phyloP scores from a whole-genome alignment of 108 stramenopile species.

The Fragilaria radians region DNA sequence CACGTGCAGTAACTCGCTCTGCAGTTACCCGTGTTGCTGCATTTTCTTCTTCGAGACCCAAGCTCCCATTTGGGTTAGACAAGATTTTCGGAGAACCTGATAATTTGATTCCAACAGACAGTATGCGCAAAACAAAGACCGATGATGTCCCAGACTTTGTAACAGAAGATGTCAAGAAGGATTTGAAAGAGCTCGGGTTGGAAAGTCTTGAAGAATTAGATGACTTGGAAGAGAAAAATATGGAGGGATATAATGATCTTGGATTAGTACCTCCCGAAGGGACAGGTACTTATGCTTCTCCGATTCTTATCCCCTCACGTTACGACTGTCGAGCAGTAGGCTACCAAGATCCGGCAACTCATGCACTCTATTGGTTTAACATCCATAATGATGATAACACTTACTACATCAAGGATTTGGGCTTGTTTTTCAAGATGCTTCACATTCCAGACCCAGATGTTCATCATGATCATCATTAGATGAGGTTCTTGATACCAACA shows the following conservation, averaged over 20 bases:
- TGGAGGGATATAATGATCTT: conserved; percentile 83
- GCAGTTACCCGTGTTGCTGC: background rate
- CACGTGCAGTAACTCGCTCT: background rate
- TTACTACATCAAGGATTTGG: conserved; percentile 88
- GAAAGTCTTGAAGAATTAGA: conserved; percentile 79
- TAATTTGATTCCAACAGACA: conserved; percentile 77
- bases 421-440: conserved; percentile 89
- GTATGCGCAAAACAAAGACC: conserved; percentile 49
- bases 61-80: conserved; percentile 64
- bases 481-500: too few species aligned
- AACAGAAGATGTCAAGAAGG: conserved; percentile 65
- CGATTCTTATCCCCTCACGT: conserved; percentile 83
- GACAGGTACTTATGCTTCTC: conserved; percentile 71
- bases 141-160: conserved; percentile 69
- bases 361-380: conserved; percentile 93
- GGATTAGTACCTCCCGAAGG: conserved; percentile 86
- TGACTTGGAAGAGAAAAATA: conserved; percentile 78
- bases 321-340: conserved; percentile 75
- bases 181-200: conserved; percentile 81
- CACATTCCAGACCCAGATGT: conserved; percentile 72
- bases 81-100: conserved; percentile 81
- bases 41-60: background rate
- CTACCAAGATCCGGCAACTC: conserved; percentile 74
- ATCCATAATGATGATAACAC: conserved; percentile 85
- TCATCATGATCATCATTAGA: conserved; percentile 48